Percentiles rank a stretch among this genome's conserved stretches.
Evolutionary conservation across 345 rosid genomes (phyloP).

Genomic region (Brassica incana): DNA sequence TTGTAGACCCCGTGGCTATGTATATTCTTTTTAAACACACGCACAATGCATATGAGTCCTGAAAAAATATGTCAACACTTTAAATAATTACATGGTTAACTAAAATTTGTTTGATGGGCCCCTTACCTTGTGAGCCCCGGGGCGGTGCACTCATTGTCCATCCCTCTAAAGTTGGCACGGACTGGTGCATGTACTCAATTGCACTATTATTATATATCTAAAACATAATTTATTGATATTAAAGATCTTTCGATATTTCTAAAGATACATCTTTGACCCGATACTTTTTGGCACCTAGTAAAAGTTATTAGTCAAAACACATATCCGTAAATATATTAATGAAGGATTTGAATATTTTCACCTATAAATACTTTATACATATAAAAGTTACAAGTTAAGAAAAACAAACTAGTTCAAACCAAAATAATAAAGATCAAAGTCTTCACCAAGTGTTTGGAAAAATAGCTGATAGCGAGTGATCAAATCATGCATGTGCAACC

Average conservation of each 20-base stretch:
- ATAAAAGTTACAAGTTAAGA: neutral
- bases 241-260: neutral
- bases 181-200: neutral
- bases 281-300: neutral
- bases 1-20: neutral
- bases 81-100: neutral
- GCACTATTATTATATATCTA: neutral
- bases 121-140: neutral
- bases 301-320: neutral
- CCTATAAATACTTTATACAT: neutral
- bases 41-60: neutral
- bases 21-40: neutral
- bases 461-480: neutral
- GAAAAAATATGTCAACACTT: too few species aligned
- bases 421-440: neutral
- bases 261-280: neutral
- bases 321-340: neutral
- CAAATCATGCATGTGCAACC: neutral
- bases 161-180: neutral
- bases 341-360: neutral
- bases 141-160: neutral
- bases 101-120: neutral
- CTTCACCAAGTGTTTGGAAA: neutral
- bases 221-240: neutral
- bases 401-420: neutral